phyloP scores from a whole-genome alignment of 1,284 basidiomycete species.

The Sporisorium scitamineum region DNA sequence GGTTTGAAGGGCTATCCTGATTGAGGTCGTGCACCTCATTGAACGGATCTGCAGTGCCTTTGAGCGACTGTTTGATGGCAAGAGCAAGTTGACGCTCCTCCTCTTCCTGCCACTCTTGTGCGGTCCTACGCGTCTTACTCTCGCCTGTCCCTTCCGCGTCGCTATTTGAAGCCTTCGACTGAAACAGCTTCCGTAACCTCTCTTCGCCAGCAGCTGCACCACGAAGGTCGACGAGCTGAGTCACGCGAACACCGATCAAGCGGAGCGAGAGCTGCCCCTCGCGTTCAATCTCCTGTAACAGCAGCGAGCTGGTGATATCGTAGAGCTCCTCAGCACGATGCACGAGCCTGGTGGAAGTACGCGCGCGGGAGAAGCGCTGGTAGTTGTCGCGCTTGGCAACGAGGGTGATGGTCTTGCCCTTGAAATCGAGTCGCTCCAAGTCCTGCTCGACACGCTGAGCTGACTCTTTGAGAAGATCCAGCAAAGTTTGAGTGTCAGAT shows the following conservation, averaged over 20 bases:
- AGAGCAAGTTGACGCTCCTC: slow-evolving; percentile 49
- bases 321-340: slow-evolving; percentile 58
- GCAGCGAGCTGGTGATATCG: slow-evolving; percentile 41
- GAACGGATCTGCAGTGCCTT: slow-evolving; percentile 27
- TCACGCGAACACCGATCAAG: slow-evolving; percentile 61
- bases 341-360: slow-evolving; percentile 31
- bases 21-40: slow-evolving; percentile 30
- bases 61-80: slow-evolving; percentile 46
- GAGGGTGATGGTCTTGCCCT: slow-evolving; percentile 61
- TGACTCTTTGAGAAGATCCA: slow-evolving; percentile 50
- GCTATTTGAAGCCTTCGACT: slow-evolving; percentile 4
- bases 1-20: slow-evolving; percentile 23
- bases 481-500: slow-evolving; percentile 34
- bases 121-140: slow-evolving; percentile 13
- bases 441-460: slow-evolving; percentile 61
- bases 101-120: slow-evolving; percentile 36
- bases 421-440: slow-evolving; percentile 55
- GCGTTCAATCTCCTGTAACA: slow-evolving; percentile 52
- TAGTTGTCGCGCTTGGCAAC: slow-evolving; percentile 61
- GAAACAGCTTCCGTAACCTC: slow-evolving; percentile 39
- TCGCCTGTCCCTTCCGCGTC: background rate
- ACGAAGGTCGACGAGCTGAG: slow-evolving; percentile 55
- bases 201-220: slow-evolving; percentile 42
- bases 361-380: slow-evolving; percentile 62
- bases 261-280: slow-evolving; percentile 48